Conservation (phyloP, 371 early-diverging fungal genomes). For the Rhizopus sp. region DNA sequence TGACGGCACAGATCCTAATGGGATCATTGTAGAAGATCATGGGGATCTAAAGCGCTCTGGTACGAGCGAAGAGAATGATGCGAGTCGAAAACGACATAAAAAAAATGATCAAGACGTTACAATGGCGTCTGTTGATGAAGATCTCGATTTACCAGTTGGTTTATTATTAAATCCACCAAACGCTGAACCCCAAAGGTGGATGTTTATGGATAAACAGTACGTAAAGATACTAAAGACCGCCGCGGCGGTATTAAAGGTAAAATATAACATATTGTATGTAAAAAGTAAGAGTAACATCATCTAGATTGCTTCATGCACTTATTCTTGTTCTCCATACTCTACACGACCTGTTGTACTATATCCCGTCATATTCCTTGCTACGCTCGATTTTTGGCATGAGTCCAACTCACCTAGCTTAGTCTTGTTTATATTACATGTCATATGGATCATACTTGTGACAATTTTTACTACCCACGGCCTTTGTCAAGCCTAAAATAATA, state of each 20-base stretch:
- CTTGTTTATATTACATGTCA: slow-evolving; percentile 15
- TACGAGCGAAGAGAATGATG: background rate
- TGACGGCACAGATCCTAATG: background rate
- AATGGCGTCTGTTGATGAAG: background rate
- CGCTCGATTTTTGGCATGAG: slow-evolving; percentile 43
- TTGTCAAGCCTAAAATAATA: slow-evolving; percentile 15
- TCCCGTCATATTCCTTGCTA: slow-evolving; percentile 39
- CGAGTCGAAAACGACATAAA: slow-evolving; percentile 2
- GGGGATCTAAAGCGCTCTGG: background rate
- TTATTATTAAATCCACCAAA: slow-evolving; percentile 16
- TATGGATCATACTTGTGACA: slow-evolving; percentile 18
- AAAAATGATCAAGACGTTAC: background rate
- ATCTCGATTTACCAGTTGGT: background rate
- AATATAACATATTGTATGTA: background rate
- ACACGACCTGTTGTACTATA: slow-evolving; percentile 34
- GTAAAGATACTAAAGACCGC: slow-evolving; percentile 24
- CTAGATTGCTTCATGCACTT: slow-evolving; percentile 46
- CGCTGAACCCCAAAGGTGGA: background rate
- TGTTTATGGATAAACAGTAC: slow-evolving; percentile 1
- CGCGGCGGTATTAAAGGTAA: slow-evolving; percentile 37
- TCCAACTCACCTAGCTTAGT: slow-evolving; percentile 22
- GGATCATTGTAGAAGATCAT: background rate
- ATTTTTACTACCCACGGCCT: slow-evolving; percentile 17
- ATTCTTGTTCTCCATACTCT: slow-evolving; percentile 47
- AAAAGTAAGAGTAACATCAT: background rate